A percentile compares a stretch with the other conserved stretches of the same genome.
Evolutionary conservation across 495 filamentous ascomycete genomes (phyloP).

Genomic region (Sporormia fimetaria): DNA sequence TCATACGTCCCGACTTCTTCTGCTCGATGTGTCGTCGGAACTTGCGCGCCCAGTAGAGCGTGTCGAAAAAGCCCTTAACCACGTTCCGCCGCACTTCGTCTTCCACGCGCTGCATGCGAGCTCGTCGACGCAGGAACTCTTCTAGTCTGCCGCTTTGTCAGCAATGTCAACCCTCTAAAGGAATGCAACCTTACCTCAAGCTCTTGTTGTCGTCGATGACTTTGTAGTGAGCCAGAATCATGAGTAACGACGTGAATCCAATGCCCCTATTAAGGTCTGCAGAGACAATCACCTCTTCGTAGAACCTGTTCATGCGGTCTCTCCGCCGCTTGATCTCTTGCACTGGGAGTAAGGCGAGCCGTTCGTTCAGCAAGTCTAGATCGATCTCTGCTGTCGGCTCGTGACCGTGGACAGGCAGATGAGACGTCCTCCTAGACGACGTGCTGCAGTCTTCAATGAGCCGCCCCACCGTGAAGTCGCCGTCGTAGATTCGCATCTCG

Average conservation of each 20-base stretch:
- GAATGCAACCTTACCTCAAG: slow-evolving; percentile 45
- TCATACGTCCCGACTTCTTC: slow-evolving; percentile 62
- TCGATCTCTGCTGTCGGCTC: slow-evolving; percentile 42
- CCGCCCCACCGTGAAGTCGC: slow-evolving; percentile 68
- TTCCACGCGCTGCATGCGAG: slow-evolving; percentile 87
- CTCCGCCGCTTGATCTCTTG: slow-evolving; percentile 59
- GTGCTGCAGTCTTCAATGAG: slow-evolving; percentile 74
- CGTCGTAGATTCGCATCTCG: slow-evolving; percentile 93
- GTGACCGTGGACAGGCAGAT: slow-evolving; percentile 44
- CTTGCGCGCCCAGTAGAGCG: slow-evolving; percentile 73
- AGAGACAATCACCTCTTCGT: slow-evolving; percentile 90
- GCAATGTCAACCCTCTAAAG: slow-evolving; percentile 9
- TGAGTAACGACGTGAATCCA: slow-evolving; percentile 83
- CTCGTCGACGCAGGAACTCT: slow-evolving; percentile 85
- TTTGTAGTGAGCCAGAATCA: slow-evolving; percentile 97
- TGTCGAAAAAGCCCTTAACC: slow-evolving; percentile 93
- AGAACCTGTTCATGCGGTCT: slow-evolving; percentile 77
- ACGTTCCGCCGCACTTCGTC: slow-evolving; percentile 82
- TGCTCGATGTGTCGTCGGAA: slow-evolving; percentile 62
- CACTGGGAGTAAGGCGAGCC: slow-evolving; percentile 66
- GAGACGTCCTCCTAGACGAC: slow-evolving; percentile 30
- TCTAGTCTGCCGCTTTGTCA: slow-evolving; percentile 49
- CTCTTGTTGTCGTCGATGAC: slow-evolving; percentile 98
- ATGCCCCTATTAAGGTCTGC: slow-evolving; percentile 80
- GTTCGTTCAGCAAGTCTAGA: slow-evolving; percentile 58